phyloP scores from a whole-genome alignment of 768 basidiomycete species.

The Pleurotus citrinopileatus region DNA sequence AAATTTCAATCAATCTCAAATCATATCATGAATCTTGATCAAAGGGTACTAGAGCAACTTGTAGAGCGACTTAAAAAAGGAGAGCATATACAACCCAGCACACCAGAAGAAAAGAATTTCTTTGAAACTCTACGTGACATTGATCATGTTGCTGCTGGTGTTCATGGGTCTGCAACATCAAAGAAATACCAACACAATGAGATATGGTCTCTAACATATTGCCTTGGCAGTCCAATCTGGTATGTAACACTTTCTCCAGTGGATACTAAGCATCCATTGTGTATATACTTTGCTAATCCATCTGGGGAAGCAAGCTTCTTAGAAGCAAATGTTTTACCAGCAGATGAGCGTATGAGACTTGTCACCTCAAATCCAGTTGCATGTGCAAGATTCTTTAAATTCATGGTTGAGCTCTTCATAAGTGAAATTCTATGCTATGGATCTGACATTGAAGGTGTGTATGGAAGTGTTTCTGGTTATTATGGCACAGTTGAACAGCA shows the following conservation, averaged over 20 bases:
- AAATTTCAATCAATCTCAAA: slow-evolving; percentile 24
- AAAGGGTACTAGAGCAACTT: slow-evolving; percentile 17
- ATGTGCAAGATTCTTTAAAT: slow-evolving; percentile 29
- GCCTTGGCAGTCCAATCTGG: slow-evolving; percentile 19
- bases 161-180: slow-evolving; percentile 20
- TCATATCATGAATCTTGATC: slow-evolving; percentile 20
- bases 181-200: not conserved
- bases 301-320: slow-evolving; percentile 15
- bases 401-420: slow-evolving; percentile 24
- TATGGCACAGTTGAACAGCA: slow-evolving; percentile 32
- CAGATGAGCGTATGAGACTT: slow-evolving; percentile 14
- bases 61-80: slow-evolving; percentile 19
- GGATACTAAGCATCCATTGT: slow-evolving; percentile 9
- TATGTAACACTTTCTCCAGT: slow-evolving; percentile 2
- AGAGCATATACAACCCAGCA: slow-evolving; percentile 21
- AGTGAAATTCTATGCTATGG: slow-evolving; percentile 21
- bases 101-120: slow-evolving; percentile 30
- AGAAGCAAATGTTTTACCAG: not conserved
- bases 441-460: slow-evolving; percentile 14
- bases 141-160: slow-evolving; percentile 30
- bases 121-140: slow-evolving; percentile 31
- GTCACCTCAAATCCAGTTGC: slow-evolving; percentile 27
- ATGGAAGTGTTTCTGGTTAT: slow-evolving; percentile 18
- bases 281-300: slow-evolving; percentile 20
- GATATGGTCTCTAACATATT: slow-evolving; percentile 16